These are phyloP conservation scores for Ophiostoma ulmi DNA, from an alignment of 2,329 filamentous ascomycete genomes.

Conservation along the genomic window DNA sequence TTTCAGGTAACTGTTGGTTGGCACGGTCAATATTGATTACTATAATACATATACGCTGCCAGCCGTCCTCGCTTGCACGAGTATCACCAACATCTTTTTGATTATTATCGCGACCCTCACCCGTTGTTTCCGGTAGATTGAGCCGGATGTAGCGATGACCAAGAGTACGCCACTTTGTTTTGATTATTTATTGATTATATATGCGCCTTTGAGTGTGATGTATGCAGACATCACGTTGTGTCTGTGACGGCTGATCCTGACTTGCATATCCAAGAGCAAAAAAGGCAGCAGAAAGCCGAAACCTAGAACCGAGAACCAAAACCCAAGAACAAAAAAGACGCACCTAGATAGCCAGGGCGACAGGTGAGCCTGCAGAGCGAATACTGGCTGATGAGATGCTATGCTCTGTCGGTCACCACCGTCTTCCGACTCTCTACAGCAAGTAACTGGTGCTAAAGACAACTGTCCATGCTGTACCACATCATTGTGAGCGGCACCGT, in stretches of 20 bases:
- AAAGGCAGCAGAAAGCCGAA: neutral
- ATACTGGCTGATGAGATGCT: neutral
- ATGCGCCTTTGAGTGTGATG: neutral
- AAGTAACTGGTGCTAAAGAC: too few species aligned
- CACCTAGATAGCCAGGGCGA: neutral
- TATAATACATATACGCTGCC: neutral
- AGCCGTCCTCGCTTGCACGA: conserved; percentile 2
- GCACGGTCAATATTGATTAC: neutral
- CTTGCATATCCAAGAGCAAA: neutral
- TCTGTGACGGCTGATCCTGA: neutral
- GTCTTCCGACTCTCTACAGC: neutral
- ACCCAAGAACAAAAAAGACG: neutral
- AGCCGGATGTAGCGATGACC: neutral
- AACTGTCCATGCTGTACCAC: neutral
- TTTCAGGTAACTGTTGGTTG: neutral
- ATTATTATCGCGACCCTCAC: neutral
- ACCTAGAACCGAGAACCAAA: neutral
- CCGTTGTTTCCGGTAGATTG: neutral
- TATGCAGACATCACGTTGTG: neutral
- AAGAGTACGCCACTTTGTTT: neutral
- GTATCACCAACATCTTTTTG: neutral
- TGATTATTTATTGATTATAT: too few species aligned
- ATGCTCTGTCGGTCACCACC: neutral
- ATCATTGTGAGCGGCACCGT: neutral
- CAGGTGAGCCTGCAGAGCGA: neutral